Evolutionary conservation across 176 grass and related monocot species (phyloP).

Genomic region (Cenchrus fungigraminus): DNA sequence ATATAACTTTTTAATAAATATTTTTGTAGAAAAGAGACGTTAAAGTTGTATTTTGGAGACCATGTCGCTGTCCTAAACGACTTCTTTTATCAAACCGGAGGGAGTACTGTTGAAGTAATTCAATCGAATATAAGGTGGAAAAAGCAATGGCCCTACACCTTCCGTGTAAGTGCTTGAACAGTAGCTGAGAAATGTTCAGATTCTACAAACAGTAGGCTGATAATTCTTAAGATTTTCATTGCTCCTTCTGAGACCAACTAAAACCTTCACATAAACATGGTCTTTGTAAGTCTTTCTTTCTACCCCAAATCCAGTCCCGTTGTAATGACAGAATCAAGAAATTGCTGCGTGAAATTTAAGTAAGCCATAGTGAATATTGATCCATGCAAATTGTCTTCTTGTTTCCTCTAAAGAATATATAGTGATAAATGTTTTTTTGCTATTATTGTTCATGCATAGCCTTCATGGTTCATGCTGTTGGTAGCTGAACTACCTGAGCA

Average conservation of each 20-base stretch:
- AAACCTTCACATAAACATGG: background rate
- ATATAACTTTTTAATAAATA: no score
- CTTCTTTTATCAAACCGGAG: no score
- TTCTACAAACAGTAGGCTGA: background rate
- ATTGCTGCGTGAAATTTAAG: background rate
- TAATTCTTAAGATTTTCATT: background rate
- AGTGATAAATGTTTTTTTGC: background rate
- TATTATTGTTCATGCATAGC: background rate
- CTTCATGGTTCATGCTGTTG: background rate
- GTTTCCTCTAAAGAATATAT: background rate
- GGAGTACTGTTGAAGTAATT: background rate
- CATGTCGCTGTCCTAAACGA: no score
- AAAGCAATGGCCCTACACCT: background rate
- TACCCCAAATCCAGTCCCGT: background rate
- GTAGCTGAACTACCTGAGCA: conserved; percentile 1
- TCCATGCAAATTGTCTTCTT: background rate
- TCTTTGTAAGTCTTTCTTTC: background rate
- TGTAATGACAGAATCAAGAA: background rate
- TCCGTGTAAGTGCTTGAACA: background rate
- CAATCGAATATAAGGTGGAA: background rate
- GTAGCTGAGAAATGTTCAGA: background rate
- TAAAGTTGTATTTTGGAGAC: no score
- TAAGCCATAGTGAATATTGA: background rate
- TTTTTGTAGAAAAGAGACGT: no score
- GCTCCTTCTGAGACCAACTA: no score